phyloP scores from a whole-genome alignment of 2,329 filamentous ascomycete species.

The Pestalotiopsis sp. region DNA sequence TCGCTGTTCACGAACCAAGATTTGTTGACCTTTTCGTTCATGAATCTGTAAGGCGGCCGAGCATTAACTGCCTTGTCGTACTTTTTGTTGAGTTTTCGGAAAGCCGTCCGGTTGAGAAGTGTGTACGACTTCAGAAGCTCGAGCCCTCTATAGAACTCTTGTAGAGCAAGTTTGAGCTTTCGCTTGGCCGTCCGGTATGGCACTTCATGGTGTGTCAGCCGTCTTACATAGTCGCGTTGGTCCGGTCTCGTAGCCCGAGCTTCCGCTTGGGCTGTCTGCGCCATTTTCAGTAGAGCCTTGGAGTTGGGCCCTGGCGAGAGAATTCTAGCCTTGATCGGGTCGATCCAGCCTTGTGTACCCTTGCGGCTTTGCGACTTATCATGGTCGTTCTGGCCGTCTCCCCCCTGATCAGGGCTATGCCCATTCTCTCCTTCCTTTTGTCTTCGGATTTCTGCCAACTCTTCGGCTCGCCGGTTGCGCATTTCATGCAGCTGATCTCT shows the following conservation, averaged over 20 bases:
- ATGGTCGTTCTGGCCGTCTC: constrained; percentile 19
- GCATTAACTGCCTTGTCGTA: constrained; percentile 91
- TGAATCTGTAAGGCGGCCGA: constrained; percentile 76
- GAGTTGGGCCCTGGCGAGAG: constrained; percentile 64
- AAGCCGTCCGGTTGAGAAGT: constrained; percentile 86
- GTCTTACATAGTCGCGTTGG: constrained; percentile 54
- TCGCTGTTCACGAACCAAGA: constrained; percentile 92
- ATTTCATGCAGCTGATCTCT: constrained; percentile 90
- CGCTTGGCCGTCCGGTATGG: constrained; percentile 86
- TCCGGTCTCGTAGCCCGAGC: constrained; percentile 22
- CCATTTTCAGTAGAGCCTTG: constrained; percentile 59
- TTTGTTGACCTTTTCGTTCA: constrained; percentile 89
- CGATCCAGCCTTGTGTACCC: constrained; percentile 45
- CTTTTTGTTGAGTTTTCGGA: constrained; percentile 98
- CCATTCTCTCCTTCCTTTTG: constrained; percentile 35
- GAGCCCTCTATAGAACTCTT: constrained; percentile 90
- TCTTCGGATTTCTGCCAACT: constrained; percentile 56
- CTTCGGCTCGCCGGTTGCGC: constrained; percentile 79
- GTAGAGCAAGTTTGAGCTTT: constrained; percentile 87
- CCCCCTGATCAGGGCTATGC: constrained; percentile 21
- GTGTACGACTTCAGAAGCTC: constrained; percentile 93
- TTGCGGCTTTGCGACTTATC: constrained; percentile 17
- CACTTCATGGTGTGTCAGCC: constrained; percentile 60
- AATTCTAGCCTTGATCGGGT: constrained; percentile 57
- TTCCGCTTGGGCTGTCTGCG: constrained; percentile 48